These are phyloP conservation scores for Xylariaceae sp. DNA, from an alignment of 2,329 filamentous ascomycete genomes.

Conservation along the genomic window DNA sequence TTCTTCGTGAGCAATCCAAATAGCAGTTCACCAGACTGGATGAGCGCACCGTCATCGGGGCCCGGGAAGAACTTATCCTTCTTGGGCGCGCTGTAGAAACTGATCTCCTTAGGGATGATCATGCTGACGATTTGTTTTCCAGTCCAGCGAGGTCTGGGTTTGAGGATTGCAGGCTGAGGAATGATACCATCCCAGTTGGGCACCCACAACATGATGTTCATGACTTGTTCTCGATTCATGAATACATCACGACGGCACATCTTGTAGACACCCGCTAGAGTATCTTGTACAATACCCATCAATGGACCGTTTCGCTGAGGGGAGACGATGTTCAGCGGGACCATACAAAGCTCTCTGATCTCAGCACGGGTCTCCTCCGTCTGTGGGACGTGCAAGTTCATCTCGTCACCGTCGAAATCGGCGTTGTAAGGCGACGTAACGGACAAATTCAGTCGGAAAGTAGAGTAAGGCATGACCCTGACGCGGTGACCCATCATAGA, in stretches of 20 bases:
- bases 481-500: conserved; percentile 99
- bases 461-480: conserved; percentile 97
- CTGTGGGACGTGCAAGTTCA: conserved; percentile 99
- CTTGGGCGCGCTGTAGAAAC: conserved; percentile 53
- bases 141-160: conserved; percentile 89
- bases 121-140: conserved; percentile 97
- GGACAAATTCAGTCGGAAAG: conserved; percentile 93
- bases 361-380: conserved; percentile 95
- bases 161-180: conserved; percentile 87
- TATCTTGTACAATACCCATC: conserved; percentile 99
- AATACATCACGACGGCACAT: conserved; percentile 90
- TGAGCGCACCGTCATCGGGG: conserved; percentile 68
- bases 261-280: conserved; percentile 94
- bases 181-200: conserved; percentile 96
- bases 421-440: conserved; percentile 99
- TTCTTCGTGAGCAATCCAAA: conserved; percentile 92
- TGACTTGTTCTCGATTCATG: conserved; percentile 82
- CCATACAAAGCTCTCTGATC: conserved; percentile 89
- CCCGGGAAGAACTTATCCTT: neutral
- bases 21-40: conserved; percentile 83
- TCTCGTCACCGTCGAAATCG: conserved; percentile 99
- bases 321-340: conserved; percentile 97
- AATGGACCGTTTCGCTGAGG: conserved; percentile 93
- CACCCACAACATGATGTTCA: conserved; percentile 97
- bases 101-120: conserved; percentile 83